These are phyloP conservation scores for Tetracentron sinense DNA, from an alignment of 164 flowering plant species.

Conservation along the genomic window DNA sequence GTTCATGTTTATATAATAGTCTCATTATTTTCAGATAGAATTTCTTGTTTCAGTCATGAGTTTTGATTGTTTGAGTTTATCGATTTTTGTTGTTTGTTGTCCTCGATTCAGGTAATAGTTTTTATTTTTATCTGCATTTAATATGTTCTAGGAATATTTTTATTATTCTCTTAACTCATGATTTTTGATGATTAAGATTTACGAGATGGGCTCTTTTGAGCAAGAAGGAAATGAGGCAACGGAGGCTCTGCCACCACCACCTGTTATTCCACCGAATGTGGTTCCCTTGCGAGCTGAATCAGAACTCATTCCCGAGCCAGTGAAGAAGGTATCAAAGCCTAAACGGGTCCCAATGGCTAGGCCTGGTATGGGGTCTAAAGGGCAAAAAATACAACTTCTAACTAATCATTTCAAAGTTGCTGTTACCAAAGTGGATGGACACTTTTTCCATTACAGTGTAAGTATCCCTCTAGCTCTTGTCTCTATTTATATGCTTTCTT, in stretches of 20 bases:
- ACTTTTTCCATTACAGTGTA: constrained; percentile 90
- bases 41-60: too few species aligned
- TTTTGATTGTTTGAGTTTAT: too few species aligned
- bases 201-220: not conserved
- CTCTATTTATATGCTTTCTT: not conserved
- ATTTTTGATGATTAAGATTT: too few species aligned
- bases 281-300: not conserved
- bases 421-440: constrained; percentile 45
- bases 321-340: not conserved
- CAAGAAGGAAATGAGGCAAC: not conserved
- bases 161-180: not conserved
- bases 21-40: too few species aligned
- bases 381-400: constrained; percentile 49
- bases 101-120: too few species aligned
- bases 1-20: too few species aligned
- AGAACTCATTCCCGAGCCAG: not conserved
- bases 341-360: not conserved
- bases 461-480: constrained; percentile 14
- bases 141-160: too few species aligned
- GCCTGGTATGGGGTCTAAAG: constrained; percentile 56
- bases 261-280: not conserved
- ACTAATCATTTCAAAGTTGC: constrained; percentile 86
- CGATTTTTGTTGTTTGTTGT: too few species aligned
- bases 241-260: not conserved
- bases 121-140: too few species aligned